Conservation (phyloP, 2,329 filamentous ascomycete genomes). For the Thielaviopsis ethacetica region DNA sequence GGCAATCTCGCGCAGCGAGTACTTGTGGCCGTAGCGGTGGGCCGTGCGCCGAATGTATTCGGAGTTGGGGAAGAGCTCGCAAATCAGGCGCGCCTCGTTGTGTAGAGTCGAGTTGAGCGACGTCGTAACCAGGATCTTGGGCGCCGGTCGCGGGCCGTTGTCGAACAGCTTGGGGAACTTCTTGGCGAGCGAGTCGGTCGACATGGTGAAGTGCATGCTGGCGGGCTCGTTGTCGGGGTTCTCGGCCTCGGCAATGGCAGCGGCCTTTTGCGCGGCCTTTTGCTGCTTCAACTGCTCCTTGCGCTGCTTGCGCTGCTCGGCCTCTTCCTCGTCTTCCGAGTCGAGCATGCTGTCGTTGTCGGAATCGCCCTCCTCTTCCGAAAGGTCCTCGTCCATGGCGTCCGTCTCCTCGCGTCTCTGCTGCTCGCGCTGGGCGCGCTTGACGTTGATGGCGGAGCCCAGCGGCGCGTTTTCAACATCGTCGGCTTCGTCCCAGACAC, state of each 20-base stretch:
- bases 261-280: slow-evolving; percentile 3
- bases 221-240: slow-evolving; percentile 32
- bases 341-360: slow-evolving; percentile 72
- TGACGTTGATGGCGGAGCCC: slow-evolving; percentile 39
- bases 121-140: slow-evolving; percentile 87
- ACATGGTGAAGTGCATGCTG: slow-evolving; percentile 11
- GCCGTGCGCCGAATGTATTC: slow-evolving; percentile 77
- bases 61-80: slow-evolving; percentile 67
- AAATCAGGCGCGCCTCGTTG: slow-evolving; percentile 61
- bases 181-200: slow-evolving; percentile 30
- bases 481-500: slow-evolving; percentile 72
- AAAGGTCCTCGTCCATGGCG: slow-evolving; percentile 31
- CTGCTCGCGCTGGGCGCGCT: slow-evolving; percentile 37
- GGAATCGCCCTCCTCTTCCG: slow-evolving; percentile 31
- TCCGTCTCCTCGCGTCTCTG: slow-evolving; percentile 36
- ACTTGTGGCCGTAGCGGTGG: slow-evolving; percentile 76
- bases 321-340: slow-evolving; percentile 36
- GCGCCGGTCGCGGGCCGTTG: slow-evolving; percentile 40
- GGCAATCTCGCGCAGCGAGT: slow-evolving; percentile 79
- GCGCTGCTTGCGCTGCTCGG: slow-evolving; percentile 27
- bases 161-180: slow-evolving; percentile 48
- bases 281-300: slow-evolving; percentile 19
- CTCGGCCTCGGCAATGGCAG: slow-evolving; percentile 41
- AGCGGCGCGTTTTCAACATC: slow-evolving; percentile 34
- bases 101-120: slow-evolving; percentile 80